Evolutionary conservation across 495 filamentous ascomycete species (phyloP).

Genomic region (Hyphodiscus hymeniophilus): DNA sequence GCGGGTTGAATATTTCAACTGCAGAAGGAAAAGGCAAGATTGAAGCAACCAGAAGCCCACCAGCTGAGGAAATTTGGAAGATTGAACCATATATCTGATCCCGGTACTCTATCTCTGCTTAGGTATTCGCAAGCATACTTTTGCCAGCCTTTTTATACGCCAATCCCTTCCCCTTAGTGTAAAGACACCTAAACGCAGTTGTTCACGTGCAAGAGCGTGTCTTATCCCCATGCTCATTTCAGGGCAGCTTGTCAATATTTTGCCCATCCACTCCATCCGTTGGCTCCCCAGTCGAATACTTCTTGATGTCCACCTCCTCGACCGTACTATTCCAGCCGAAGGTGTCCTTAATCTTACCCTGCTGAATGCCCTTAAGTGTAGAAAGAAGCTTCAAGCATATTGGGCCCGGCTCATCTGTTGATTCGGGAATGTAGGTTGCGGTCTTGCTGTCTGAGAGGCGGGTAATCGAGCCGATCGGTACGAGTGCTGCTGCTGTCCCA

Average conservation of each 20-base stretch:
- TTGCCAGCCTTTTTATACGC: no score
- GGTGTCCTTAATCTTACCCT: constrained; percentile 63
- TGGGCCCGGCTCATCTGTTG: constrained; percentile 59
- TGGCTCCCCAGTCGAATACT: constrained; percentile 15
- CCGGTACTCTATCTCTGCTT: no score
- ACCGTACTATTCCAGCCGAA: constrained; percentile 67
- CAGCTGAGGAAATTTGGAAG: no score
- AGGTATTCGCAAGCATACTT: no score
- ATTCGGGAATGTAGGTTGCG: constrained; percentile 54
- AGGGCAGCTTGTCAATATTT: constrained; percentile 17
- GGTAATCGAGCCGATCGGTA: constrained; percentile 84
- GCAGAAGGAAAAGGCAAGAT: no score
- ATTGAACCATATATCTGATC: no score
- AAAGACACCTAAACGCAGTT: no score
- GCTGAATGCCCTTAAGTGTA: constrained; percentile 79
- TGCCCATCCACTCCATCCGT: constrained; percentile 16
- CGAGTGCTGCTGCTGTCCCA: constrained; percentile 85
- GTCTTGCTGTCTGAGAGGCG: constrained; percentile 51
- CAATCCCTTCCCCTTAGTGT: no score
- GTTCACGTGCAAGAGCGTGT: no score
- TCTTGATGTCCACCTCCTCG: constrained; percentile 35
- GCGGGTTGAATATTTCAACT: no score
- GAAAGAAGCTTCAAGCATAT: constrained; percentile 59
- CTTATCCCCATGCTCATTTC: no score
- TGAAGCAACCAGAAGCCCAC: no score